These are phyloP conservation scores for Noccaea caerulescens DNA, from an alignment of 345 rosid species.

Conservation along the genomic window DNA sequence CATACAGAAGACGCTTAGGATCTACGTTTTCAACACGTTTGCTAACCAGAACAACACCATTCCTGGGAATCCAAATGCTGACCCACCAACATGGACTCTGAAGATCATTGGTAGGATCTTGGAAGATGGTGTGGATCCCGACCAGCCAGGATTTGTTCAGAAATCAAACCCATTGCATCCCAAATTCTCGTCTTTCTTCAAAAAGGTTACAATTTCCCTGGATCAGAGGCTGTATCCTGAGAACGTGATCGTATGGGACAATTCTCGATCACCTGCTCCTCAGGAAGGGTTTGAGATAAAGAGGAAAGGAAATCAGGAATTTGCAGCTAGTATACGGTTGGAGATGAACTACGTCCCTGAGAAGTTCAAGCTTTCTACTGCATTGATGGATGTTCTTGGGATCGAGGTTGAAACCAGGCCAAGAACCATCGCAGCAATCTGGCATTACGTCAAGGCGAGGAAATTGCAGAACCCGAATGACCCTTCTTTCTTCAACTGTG, in stretches of 20 bases:
- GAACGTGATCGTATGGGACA: conserved; percentile 86
- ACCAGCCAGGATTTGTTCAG: conserved; percentile 85
- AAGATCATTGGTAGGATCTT: conserved; percentile 90
- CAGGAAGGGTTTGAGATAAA: conserved; percentile 98
- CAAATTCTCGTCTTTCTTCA: conserved; percentile 90
- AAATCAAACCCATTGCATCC: conserved; percentile 72
- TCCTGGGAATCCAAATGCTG: conserved; percentile 83
- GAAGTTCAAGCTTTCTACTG: conserved; percentile 89
- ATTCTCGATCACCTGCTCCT: conserved; percentile 84
- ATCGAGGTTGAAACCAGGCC: conserved; percentile 97
- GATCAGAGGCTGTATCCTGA: conserved; percentile 97
- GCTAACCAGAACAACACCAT: conserved; percentile 79
- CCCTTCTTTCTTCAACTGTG: conserved; percentile 83
- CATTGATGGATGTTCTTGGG: conserved; percentile 93
- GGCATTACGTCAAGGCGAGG: conserved; percentile 99
- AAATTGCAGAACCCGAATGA: conserved; percentile 90
- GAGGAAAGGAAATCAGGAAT: conserved; percentile 95
- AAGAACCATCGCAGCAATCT: conserved; percentile 92
- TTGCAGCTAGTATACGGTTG: conserved; percentile 71
- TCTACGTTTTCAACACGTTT: conserved; percentile 87
- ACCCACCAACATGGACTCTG: conserved; percentile 93
- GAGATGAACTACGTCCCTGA: conserved; percentile 95
- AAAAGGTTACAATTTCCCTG: conserved; percentile 78
- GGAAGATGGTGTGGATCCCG: conserved; percentile 95
- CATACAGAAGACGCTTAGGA: conserved; percentile 86